phyloP scores from a whole-genome alignment of 805 yeast species.

The Zygosaccharomyces lentus region DNA sequence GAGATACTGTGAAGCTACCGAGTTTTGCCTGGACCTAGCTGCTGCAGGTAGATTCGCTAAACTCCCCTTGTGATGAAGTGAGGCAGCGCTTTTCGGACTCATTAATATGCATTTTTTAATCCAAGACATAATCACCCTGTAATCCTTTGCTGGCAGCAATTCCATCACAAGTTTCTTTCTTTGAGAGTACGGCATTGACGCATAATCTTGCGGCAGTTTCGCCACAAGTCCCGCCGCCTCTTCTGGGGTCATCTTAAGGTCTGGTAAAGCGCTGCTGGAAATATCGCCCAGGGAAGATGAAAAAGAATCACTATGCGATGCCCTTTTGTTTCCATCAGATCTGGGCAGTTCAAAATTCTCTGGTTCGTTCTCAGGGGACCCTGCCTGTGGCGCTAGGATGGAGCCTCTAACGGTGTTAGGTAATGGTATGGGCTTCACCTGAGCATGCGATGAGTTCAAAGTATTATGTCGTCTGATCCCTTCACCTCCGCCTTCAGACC shows the following conservation, averaged over 20 bases:
- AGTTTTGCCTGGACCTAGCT: conserved; percentile 27
- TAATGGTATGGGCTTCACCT: conserved; percentile 37
- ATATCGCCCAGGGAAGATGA: conserved; percentile 19
- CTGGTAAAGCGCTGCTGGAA: conserved; percentile 15
- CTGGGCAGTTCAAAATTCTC: conserved; percentile 4
- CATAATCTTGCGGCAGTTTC: conserved; percentile 48
- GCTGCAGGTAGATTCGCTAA: conserved; percentile 7
- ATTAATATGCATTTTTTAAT: conserved; percentile 27
- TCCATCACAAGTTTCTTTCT: conserved; percentile 43
- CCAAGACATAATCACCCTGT: conserved; percentile 32
- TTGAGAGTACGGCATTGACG: conserved; percentile 56
- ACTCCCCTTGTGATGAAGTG: conserved; percentile 11
- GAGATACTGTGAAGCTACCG: conserved; percentile 34
- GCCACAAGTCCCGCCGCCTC: conserved; percentile 33
- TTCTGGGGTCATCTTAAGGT: conserved; percentile 22
- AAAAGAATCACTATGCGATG: conserved; percentile 10
- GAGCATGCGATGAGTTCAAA: conserved; percentile 32
- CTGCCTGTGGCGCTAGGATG: conserved; percentile 17
- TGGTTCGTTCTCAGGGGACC: not conserved
- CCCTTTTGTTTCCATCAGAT: not conserved
- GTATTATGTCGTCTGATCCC: not conserved
- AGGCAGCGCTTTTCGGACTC: conserved; percentile 26
- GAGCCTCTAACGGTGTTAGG: conserved; percentile 23
- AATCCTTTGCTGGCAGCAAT: conserved; percentile 37
- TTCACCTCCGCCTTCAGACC: not conserved